phyloP scores from a whole-genome alignment of 148 eudicot genomes.

The Dianthus caryophyllus region DNA sequence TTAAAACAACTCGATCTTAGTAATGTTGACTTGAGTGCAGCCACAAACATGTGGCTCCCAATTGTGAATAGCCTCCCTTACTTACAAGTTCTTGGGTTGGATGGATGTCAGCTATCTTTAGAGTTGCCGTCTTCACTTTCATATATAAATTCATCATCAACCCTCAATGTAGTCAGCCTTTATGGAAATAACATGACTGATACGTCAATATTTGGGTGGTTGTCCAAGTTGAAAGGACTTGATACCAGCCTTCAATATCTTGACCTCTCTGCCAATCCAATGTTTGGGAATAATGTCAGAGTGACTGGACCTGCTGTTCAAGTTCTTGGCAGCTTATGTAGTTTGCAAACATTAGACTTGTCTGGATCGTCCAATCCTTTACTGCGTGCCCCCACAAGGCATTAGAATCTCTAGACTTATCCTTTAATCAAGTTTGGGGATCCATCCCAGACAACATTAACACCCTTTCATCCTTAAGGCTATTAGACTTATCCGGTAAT shows the following conservation, averaged over 20 bases:
- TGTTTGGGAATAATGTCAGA: slow-evolving; percentile 15
- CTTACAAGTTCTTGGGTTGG: slow-evolving; percentile 6
- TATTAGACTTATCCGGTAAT: slow-evolving; percentile 6
- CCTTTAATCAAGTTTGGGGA: background rate
- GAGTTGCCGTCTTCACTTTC: slow-evolving; percentile 4
- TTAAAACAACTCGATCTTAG: background rate
- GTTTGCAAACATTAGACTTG: background rate
- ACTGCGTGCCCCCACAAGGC: slow-evolving; percentile 16
- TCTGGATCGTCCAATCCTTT: slow-evolving; percentile 4
- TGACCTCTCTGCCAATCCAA: slow-evolving; percentile 6
- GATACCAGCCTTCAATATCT: slow-evolving; percentile 15
- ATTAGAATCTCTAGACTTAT: slow-evolving; percentile 9
- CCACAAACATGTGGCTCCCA: slow-evolving; percentile 4
- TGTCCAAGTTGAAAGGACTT: slow-evolving; percentile 17
- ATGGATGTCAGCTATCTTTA: background rate
- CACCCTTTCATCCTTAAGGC: too few species aligned
- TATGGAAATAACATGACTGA: background rate
- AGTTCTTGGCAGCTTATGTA: too few species aligned
- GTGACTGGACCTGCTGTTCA: background rate
- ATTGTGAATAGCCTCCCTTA: slow-evolving; percentile 12
- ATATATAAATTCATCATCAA: too few species aligned
- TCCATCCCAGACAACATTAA: too few species aligned
- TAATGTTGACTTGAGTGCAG: background rate
- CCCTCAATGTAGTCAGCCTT: too few species aligned
- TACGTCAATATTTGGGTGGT: slow-evolving; percentile 17